Percentiles rank a stretch among this genome's conserved stretches.
Evolutionary conservation across 768 basidiomycete species (phyloP).

Genomic region (Erythrobasidium yunnanense): DNA sequence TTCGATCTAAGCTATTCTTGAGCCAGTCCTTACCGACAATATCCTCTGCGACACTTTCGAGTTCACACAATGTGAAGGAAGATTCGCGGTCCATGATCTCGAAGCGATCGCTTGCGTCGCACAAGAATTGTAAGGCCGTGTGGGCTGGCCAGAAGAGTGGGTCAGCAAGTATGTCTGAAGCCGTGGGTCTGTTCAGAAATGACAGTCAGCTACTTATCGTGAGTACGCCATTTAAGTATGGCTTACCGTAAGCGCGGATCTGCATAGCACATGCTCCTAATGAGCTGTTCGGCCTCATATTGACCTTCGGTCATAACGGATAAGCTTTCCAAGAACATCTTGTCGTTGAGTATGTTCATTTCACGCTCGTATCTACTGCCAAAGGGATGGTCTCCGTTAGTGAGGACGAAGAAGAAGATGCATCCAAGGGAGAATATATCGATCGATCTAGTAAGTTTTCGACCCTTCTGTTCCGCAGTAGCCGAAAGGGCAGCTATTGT

Average conservation of each 20-base stretch:
- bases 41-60: conserved; percentile 58
- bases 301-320: conserved; percentile 82
- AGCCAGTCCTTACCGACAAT: conserved; percentile 91
- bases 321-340: conserved; percentile 60
- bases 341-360: conserved; percentile 77
- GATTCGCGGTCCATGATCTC: conserved; percentile 96
- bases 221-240: conserved; percentile 12
- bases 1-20: conserved; percentile 60
- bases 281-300: conserved; percentile 73
- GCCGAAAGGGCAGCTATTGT: conserved; percentile 50
- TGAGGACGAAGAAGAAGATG: conserved; percentile 72
- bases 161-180: conserved; percentile 72
- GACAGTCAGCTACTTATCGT: conserved; percentile 20
- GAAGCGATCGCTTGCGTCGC: conserved; percentile 93
- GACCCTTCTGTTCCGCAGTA: conserved; percentile 45
- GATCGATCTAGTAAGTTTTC: conserved; percentile 81
- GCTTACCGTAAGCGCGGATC: conserved; percentile 64
- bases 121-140: conserved; percentile 79
- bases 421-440: conserved; percentile 96
- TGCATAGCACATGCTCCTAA: conserved; percentile 63
- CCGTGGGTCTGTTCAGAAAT: conserved; percentile 62
- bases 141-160: conserved; percentile 94
- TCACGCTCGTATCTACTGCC: conserved; percentile 89
- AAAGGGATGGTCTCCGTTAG: conserved; percentile 82
- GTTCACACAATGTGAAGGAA: conserved; percentile 55